phyloP scores from a whole-genome alignment of 176 grass and related monocot genomes.

The Carex pumila region DNA sequence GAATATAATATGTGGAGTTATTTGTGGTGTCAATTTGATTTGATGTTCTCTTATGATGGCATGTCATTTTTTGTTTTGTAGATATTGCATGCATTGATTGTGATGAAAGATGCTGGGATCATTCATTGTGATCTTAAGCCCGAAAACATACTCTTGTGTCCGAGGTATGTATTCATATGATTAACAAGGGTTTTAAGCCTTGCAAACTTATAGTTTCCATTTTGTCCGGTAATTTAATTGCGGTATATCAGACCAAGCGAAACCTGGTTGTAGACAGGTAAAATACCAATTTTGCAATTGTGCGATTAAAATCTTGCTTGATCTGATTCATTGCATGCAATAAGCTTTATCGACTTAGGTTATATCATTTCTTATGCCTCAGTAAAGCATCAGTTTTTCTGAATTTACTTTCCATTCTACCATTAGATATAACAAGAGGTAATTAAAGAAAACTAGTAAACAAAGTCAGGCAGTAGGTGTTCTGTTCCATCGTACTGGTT shows the following conservation, averaged over 20 bases:
- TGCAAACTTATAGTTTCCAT: slow-evolving; percentile 7
- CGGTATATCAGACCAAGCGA: background rate
- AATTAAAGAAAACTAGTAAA: background rate
- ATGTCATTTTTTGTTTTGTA: slow-evolving; percentile 26
- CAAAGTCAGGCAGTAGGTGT: background rate
- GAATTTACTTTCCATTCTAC: background rate
- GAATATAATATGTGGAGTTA: slow-evolving; percentile 5
- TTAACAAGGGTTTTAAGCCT: slow-evolving; percentile 12
- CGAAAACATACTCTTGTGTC: slow-evolving; percentile 94
- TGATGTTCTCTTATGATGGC: slow-evolving; percentile 17
- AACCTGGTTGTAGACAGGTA: background rate
- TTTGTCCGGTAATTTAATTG: slow-evolving; percentile 24
- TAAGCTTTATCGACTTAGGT: background rate
- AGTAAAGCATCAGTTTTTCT: background rate
- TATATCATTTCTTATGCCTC: background rate
- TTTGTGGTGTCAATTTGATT: background rate
- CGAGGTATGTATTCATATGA: slow-evolving; percentile 40
- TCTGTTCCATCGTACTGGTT: background rate
- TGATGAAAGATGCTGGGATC: slow-evolving; percentile 95
- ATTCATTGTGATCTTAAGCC: slow-evolving; percentile 99
- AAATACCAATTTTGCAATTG: background rate
- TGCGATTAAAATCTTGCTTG: background rate
- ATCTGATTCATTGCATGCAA: background rate
- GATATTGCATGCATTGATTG: slow-evolving; percentile 90
- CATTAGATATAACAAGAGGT: background rate